A percentile compares a stretch with the other conserved stretches of the same genome.
phyloP scores from a whole-genome alignment of 2,329 filamentous ascomycete species.

The Penicillium sp. region DNA sequence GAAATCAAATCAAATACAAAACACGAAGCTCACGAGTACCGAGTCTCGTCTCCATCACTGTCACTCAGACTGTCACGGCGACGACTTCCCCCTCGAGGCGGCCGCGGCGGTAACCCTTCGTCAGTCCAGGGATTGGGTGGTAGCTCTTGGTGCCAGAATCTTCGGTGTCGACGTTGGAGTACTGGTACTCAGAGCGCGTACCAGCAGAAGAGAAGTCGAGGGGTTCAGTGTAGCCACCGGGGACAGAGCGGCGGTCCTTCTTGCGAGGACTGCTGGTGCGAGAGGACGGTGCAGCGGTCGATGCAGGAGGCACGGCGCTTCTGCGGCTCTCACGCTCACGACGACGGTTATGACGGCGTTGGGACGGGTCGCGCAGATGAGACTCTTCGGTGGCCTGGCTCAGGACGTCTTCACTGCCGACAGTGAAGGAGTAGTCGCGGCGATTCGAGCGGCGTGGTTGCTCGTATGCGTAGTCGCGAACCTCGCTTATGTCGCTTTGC shows the following conservation, averaged over 20 bases:
- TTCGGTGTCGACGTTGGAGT: constrained; percentile 40
- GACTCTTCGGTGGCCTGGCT: constrained; percentile 38
- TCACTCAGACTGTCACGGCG: constrained; percentile 53
- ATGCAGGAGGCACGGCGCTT: constrained; percentile 15
- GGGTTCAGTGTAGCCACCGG: constrained; percentile 42
- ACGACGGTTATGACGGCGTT: constrained; percentile 30
- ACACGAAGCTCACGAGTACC: constrained; percentile 20
- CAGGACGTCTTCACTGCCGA: constrained; percentile 44
- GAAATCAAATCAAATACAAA: not conserved
- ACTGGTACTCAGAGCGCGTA: constrained; percentile 38
- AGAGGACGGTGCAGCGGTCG: constrained; percentile 25
- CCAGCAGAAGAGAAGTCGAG: constrained; percentile 40
- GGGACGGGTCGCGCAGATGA: constrained; percentile 25
- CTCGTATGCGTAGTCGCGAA: constrained; percentile 39
- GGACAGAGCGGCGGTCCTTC: constrained; percentile 31
- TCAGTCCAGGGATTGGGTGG: constrained; percentile 53
- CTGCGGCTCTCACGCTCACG: constrained; percentile 8
- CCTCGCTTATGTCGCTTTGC: constrained; percentile 47
- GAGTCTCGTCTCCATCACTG: constrained; percentile 43
- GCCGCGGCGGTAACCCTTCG: constrained; percentile 40
- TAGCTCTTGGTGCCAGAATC: constrained; percentile 52
- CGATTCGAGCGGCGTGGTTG: constrained; percentile 22
- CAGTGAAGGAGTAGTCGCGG: constrained; percentile 46
- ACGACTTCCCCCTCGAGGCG: constrained; percentile 24
- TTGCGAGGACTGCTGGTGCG: constrained; percentile 37